Base-by-base conservation (phyloP, 306 rosid species). In the Quercus wislizeni region DNA sequence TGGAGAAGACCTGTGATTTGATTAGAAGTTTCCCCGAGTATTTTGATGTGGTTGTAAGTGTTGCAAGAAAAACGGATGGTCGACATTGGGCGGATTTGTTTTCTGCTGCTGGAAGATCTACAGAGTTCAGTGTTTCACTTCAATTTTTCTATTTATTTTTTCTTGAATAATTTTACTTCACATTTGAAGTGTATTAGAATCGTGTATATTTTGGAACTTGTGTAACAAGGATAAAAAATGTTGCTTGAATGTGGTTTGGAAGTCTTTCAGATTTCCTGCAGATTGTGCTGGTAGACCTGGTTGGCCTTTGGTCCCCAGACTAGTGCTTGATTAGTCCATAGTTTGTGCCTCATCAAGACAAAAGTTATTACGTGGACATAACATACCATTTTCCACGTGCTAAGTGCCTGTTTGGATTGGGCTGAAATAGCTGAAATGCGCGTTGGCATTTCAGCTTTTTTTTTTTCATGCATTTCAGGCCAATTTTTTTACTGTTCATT, bases 1-100 rank as follows among this genome's bases (percentile, higher is more conserved):
- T 95, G 90, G 97, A 87, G 84, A 95, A 95, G 92, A 91, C 99
- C 35, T 95, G 99, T 83, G 94, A 91, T 72, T 88, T 92, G 89
- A 91, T 95, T 80, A 86, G 91, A 84, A 92, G 83, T 78, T 95
- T 95, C 80, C 91, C 98, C 0, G 99, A 92, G 88, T 95, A 95
- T 85, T 90, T 90, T 77, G 99, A 92, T 81, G 98, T 95, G 73
- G 96, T 95, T 75, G 97, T 95, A 73, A 95, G 99, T 87, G 99
- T 95, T 55, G 99, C 98, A 80, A 89, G 99, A 87, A 93, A 95
- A 90, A 95, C 99, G 51, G 99, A 95, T 88, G 99, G 96, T 85
- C 92, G 98, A 80, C 99, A 95, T 88, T 93, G 99, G 99, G 94
- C 97, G 12, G 99, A 95, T 84, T 86, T 95, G 82, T 93, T 95